Base-by-base conservation (phyloP, 2,329 filamentous ascomycete genomes). In the Aphanocladium album region DNA sequence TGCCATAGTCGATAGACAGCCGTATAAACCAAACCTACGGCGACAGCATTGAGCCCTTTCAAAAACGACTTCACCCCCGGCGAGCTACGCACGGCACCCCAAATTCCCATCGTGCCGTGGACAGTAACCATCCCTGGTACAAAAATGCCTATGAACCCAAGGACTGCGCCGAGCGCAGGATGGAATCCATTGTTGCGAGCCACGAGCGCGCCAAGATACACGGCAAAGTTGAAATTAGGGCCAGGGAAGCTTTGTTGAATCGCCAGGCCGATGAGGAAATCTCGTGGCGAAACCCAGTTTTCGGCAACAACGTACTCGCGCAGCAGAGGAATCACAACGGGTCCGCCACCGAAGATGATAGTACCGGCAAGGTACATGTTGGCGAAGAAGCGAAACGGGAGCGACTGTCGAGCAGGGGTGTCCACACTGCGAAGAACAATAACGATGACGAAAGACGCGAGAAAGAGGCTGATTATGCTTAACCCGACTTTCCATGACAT, bases 351-450 rank as follows among this genome's bases (percentile, higher is more conserved):
- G 54, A 87, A 84, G 64, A 86, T 87, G 61, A 87, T 82, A 1
- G 88, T 91, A 0, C 88, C 89, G 0, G 88, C 89, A 0, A 91
- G 83, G 67, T 88, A 90, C 73, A 91, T 82, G 70, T 89, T 91
- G 5, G 86, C 79, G 66, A 91, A 91, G 25, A 91, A 79, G 52
- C 81, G 77, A 65, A 85, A 84, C 0, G 80, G 71, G 0, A 85
- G 72, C 0, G 83, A 77, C 0, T 72, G 73, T 11, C 68, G 46
- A 11, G 47, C 47, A 5, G 49, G 23, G 0, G 71, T 61, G 52
- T 73, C 72, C 63, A 67, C 78, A 71, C 69, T 79, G 39, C 79
- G 77, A 0, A 81, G 65, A 17, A 82, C 76, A 69, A 90, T 81
- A 23, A 89, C 69, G 2, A 74, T 66, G 53, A 83, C 73, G 64